Evolutionary conservation across 2,329 filamentous ascomycete species (phyloP).

Genomic region (Fusarium sp.): DNA sequence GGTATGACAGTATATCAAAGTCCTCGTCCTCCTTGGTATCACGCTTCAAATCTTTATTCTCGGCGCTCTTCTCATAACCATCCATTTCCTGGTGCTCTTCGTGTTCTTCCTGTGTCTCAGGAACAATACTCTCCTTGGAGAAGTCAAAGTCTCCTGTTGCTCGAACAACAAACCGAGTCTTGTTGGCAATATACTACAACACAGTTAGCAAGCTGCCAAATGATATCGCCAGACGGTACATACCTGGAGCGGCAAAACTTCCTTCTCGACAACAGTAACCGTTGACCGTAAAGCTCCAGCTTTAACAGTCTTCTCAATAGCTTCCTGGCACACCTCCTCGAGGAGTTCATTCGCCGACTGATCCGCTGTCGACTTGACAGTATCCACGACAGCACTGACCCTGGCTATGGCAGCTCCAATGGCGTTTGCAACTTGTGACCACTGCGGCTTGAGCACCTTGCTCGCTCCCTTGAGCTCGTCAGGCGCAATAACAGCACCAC

Average conservation of each 20-base stretch:
- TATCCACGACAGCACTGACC: slow-evolving; percentile 67
- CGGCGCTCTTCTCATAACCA: slow-evolving; percentile 34
- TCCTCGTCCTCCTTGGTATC: slow-evolving; percentile 32
- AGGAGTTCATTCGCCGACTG: slow-evolving; percentile 54
- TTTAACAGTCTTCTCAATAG: slow-evolving; percentile 58
- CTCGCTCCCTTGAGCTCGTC: slow-evolving; percentile 67
- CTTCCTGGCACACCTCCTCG: slow-evolving; percentile 54
- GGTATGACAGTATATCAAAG: slow-evolving; percentile 57
- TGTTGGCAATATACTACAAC: slow-evolving; percentile 62
- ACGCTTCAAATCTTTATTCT: background rate
- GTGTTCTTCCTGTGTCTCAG: slow-evolving; percentile 6
- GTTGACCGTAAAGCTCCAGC: slow-evolving; percentile 59
- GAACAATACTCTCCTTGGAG: slow-evolving; percentile 12
- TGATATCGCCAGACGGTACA: slow-evolving; percentile 1
- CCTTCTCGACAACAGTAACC: slow-evolving; percentile 63
- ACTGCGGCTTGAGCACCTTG: slow-evolving; percentile 66
- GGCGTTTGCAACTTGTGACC: slow-evolving; percentile 71
- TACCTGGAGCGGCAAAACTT: slow-evolving; percentile 65
- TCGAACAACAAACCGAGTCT: slow-evolving; percentile 67
- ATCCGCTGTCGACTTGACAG: slow-evolving; percentile 61
- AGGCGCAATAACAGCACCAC: slow-evolving; percentile 70
- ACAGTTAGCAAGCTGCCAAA: slow-evolving; percentile 8
- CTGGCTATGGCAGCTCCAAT: slow-evolving; percentile 73
- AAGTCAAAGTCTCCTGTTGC: slow-evolving; percentile 70
- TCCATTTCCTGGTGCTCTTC: slow-evolving; percentile 33